Evolutionary conservation across 257 asterid species (phyloP), one percentile per base, ranked within the genome.

Genomic region (Rauvolfia tetraphylla): DNA sequence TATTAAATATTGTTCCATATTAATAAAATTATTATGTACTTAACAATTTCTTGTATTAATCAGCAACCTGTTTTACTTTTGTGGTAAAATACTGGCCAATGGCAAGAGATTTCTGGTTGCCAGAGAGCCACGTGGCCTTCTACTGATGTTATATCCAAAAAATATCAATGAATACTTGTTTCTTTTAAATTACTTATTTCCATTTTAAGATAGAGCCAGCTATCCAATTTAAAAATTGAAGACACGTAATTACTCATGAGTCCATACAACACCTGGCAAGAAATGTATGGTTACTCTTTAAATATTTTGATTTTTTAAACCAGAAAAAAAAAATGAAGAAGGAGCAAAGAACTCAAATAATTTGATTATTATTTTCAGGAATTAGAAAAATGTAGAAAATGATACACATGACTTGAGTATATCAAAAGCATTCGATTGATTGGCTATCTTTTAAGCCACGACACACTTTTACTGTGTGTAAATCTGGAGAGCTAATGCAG

Each of bases 401-500:
- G 70, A 46, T 7, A 75, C 73, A 49, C 67, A 67, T 49, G 73
- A 75, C 29, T 34, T 75, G 42, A 56, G 76, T 79, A 20, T 14
- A 59, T 56, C 48, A 68, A 74, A 79, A 79, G 79, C 42, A 46
- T 68, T 7, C 17, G 38, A 44, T 74, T 33, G 79, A 79, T 75
- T 66, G 69, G 73, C 63, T 66, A 17, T 33, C 74, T 75, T 75
- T 41, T 22, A 80, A 80, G 83, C 79, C 74, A 70, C 76, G 83
- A 48, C 53, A 36, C 53, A 36, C 27, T 51, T 36, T 69, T 53
- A 7, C 59, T 65, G 69, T 8, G 65, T 70, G 70, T 20, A n/a
- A n/a, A 33, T 13, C 11, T 54, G 51, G 14, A 72, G 36, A 54
- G 3, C 54, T 22, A 14, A 51, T 71, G 75, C 15, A 48, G 74